These are phyloP conservation scores for Neltuma alba DNA, from an alignment of 306 rosid species.

Conservation along the genomic window DNA sequence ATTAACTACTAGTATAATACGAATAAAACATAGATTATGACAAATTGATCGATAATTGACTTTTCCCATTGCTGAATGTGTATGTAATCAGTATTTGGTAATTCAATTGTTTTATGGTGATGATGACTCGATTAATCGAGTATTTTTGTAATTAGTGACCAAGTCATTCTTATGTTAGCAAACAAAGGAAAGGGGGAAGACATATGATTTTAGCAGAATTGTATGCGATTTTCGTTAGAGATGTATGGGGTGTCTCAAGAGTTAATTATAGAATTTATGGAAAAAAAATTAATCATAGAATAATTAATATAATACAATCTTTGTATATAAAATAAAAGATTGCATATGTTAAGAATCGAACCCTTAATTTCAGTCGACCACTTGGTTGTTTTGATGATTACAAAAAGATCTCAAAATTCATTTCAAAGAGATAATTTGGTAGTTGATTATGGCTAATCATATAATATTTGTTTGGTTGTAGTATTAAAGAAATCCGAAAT, in stretches of 20 bases:
- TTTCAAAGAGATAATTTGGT: no score
- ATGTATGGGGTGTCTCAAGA: neutral
- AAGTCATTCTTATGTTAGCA: neutral
- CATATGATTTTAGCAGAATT: neutral
- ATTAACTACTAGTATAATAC: neutral
- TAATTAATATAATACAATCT: no score
- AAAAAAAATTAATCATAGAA: no score
- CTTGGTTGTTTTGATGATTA: no score
- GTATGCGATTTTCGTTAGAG: neutral
- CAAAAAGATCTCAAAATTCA: no score
- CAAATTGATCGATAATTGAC: neutral
- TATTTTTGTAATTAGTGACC: neutral
- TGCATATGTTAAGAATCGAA: no score
- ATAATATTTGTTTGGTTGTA: no score
- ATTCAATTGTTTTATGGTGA: neutral
- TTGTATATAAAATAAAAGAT: no score
- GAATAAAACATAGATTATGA: neutral
- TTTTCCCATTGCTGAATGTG: neutral
- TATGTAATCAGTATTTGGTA: neutral
- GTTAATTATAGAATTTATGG: no score
- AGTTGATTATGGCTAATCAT: no score
- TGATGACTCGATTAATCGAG: neutral
- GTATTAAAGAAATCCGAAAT: no score
- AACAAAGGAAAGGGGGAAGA: neutral
- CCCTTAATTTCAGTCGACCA: no score